Evolutionary conservation across 108 stramenopile genomes (phyloP).

Genomic region (Asterionellopsis glacialis): DNA sequence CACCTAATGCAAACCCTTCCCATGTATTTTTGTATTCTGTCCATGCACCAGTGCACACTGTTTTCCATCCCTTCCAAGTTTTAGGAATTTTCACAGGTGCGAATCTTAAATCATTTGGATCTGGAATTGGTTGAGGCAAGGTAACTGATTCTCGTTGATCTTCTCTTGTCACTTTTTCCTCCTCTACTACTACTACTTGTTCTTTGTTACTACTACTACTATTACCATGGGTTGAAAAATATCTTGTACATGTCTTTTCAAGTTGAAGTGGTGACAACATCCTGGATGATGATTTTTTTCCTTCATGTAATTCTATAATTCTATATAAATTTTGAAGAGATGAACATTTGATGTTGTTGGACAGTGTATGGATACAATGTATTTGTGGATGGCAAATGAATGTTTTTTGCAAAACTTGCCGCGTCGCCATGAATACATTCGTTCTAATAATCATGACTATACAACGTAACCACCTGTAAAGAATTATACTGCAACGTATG

Average conservation of each 20-base stretch:
- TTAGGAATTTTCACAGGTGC: neutral
- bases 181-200: too few species aligned
- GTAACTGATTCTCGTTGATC: neutral
- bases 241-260: neutral
- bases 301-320: too few species aligned
- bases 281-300: neutral
- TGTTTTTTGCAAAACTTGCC: too few species aligned
- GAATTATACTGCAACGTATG: too few species aligned
- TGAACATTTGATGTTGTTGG: too few species aligned
- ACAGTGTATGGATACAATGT: too few species aligned
- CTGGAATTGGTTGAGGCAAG: neutral
- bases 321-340: too few species aligned
- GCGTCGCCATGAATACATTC: too few species aligned
- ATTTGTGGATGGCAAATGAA: too few species aligned
- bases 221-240: neutral
- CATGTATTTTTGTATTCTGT: slow-evolving; percentile 25
- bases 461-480: too few species aligned
- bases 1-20: slow-evolving; percentile 12
- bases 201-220: too few species aligned
- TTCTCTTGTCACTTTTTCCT: neutral
- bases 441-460: too few species aligned
- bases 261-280: neutral
- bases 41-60: slow-evolving; percentile 13
- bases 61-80: neutral
- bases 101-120: neutral